These are phyloP conservation scores for Aphanomyces astaci DNA, from an alignment of 352 stramenopile species.

Conservation along the genomic window DNA sequence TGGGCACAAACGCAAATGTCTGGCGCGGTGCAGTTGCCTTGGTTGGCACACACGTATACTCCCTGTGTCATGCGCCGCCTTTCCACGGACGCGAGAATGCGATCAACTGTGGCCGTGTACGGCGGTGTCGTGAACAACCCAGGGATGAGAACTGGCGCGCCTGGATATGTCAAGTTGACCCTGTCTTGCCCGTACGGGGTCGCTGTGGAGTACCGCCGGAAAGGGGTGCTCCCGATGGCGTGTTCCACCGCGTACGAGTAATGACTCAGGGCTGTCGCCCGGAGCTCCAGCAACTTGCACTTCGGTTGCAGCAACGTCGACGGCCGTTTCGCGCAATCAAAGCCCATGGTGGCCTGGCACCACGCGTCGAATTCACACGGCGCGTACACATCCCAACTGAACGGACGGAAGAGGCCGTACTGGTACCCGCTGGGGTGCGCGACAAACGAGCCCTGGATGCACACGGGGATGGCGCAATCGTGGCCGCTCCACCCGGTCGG, in stretches of 20 bases:
- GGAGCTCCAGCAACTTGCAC: constrained; percentile 85
- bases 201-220: constrained; percentile 75
- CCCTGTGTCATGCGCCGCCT: constrained; percentile 83
- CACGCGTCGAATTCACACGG: constrained; percentile 85
- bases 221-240: constrained; percentile 59
- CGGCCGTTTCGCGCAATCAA: constrained; percentile 70
- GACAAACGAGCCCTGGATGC: constrained; percentile 90
- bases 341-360: constrained; percentile 89
- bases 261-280: constrained; percentile 56
- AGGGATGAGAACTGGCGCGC: neutral
- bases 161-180: constrained; percentile 10
- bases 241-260: constrained; percentile 85
- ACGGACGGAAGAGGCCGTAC: constrained; percentile 51
- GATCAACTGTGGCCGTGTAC: constrained; percentile 51
- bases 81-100: constrained; percentile 88
- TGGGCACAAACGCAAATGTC: constrained; percentile 86
- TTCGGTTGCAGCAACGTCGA: neutral
- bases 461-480: constrained; percentile 89
- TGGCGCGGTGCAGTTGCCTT: constrained; percentile 84
- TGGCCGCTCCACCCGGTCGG: constrained; percentile 86
- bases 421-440: constrained; percentile 58
- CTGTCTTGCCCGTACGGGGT: constrained; percentile 57
- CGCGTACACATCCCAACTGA: constrained; percentile 68
- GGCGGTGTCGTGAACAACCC: constrained; percentile 32
- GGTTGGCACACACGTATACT: constrained; percentile 92